phyloP scores from a whole-genome alignment of 805 yeast species.

The Yarrowia keelungensis region DNA sequence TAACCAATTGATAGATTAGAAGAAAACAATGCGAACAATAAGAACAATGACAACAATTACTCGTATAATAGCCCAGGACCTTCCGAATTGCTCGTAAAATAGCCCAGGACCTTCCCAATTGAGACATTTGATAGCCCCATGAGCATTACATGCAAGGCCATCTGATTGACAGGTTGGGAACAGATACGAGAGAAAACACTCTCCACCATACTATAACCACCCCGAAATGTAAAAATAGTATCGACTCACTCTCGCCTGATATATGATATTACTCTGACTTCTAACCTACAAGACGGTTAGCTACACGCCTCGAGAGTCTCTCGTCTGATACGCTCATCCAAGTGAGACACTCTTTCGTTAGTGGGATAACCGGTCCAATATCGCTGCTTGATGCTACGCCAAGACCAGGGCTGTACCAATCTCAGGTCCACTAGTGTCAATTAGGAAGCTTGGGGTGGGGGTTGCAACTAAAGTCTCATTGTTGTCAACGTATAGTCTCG shows the following conservation, averaged over 20 bases:
- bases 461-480: not conserved
- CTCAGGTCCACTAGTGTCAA: not conserved
- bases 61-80: too few relatives aligned
- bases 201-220: not conserved
- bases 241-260: not conserved
- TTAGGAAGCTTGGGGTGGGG: constrained; percentile 1
- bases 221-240: not conserved
- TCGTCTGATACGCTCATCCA: not conserved
- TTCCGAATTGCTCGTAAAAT: too few relatives aligned
- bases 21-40: too few relatives aligned
- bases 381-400: not conserved
- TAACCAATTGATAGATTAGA: too few relatives aligned
- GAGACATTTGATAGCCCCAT: not conserved
- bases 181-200: too few relatives aligned
- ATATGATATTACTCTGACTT: not conserved
- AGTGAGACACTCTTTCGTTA: not conserved
- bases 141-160: not conserved
- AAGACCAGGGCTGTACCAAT: constrained; percentile 8
- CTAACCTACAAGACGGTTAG: not conserved
- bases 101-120: too few relatives aligned
- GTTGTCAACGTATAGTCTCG: constrained; percentile 6
- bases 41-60: too few relatives aligned
- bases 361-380: not conserved
- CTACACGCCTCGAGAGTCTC: not conserved
- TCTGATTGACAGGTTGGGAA: not conserved